Percentiles rank a stretch among this genome's conserved stretches.
phyloP scores from a whole-genome alignment of 2,329 filamentous ascomycete genomes.

The Ophidiomyces ophidiicola region DNA sequence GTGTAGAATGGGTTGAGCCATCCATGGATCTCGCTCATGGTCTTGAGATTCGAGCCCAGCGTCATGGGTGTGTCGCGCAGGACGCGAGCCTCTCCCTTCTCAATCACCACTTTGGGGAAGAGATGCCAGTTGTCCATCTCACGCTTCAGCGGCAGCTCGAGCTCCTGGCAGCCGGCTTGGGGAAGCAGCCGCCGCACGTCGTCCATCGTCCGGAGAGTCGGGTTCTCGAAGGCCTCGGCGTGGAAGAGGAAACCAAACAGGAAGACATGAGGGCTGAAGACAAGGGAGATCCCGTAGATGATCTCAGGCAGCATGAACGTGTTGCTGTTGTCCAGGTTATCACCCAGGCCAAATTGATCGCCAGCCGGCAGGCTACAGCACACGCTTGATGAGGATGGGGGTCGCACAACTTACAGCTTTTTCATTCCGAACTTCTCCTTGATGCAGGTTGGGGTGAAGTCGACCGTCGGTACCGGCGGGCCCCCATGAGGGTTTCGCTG shows the following conservation, averaged over 20 bases:
- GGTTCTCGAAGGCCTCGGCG: slow-evolving; percentile 17
- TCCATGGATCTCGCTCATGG: slow-evolving; percentile 16
- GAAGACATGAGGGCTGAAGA: slow-evolving; percentile 27
- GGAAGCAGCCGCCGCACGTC: slow-evolving; percentile 18
- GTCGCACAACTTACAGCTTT: slow-evolving; percentile 16
- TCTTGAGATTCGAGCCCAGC: slow-evolving; percentile 14
- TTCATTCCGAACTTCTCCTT: slow-evolving; percentile 19
- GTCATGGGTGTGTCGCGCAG: slow-evolving; percentile 15
- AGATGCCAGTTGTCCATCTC: slow-evolving; percentile 20
- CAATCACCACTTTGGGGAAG: slow-evolving; percentile 17
- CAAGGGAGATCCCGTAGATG: slow-evolving; percentile 27
- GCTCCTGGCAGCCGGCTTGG: slow-evolving; percentile 15
- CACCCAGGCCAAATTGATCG: slow-evolving; percentile 11
- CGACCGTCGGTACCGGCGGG: slow-evolving; percentile 16
- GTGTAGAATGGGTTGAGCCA: slow-evolving; percentile 18
- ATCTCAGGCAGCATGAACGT: slow-evolving; percentile 27
- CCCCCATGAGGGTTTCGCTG: slow-evolving; percentile 16
- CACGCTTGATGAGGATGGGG: background rate
- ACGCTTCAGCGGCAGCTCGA: slow-evolving; percentile 17
- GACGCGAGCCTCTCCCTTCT: slow-evolving; percentile 15
- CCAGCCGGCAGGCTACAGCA: background rate
- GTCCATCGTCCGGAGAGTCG: slow-evolving; percentile 18
- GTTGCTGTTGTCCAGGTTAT: slow-evolving; percentile 18
- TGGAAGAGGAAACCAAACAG: slow-evolving; percentile 24
- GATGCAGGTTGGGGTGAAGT: slow-evolving; percentile 12